phyloP scores from a whole-genome alignment of 495 filamentous ascomycete species.

The Aspergillus cavernicola region DNA sequence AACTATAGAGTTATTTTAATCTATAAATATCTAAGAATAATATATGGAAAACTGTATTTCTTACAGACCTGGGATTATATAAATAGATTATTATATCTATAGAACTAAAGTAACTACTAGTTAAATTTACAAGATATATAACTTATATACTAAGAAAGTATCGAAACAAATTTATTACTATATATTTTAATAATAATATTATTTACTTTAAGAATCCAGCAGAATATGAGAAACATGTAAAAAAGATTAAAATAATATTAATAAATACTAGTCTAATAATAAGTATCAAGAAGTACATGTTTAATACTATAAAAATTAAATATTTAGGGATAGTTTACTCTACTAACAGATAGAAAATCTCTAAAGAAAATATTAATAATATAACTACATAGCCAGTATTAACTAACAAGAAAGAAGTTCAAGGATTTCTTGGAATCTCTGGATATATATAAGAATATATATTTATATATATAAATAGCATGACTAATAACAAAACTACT shows the following conservation, averaged over 20 bases:
- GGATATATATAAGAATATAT: background rate
- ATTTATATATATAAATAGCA: no score
- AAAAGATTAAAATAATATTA: slow-evolving; percentile 7
- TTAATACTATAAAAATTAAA: slow-evolving; percentile 1
- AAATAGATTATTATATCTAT: slow-evolving; percentile 8
- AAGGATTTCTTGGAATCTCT: background rate
- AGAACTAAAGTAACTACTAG: background rate
- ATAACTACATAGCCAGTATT: background rate
- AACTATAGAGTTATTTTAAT: slow-evolving; percentile 5
- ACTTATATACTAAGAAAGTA: slow-evolving; percentile 5
- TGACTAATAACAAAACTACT: background rate
- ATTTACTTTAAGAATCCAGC: slow-evolving; percentile 6
- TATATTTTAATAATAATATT: slow-evolving; percentile 11
- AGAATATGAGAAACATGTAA: slow-evolving; percentile 8
- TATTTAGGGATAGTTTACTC: slow-evolving; percentile 2
- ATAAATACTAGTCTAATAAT: slow-evolving; percentile 7
- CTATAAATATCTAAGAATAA: slow-evolving; percentile 2
- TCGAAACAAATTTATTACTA: slow-evolving; percentile 14
- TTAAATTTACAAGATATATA: background rate
- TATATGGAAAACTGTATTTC: slow-evolving; percentile 3
- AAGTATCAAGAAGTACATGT: slow-evolving; percentile 10
- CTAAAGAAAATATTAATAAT: slow-evolving; percentile 4
- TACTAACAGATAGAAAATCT: slow-evolving; percentile 1
- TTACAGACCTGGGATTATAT: slow-evolving; percentile 1
- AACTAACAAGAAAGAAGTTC: background rate